A percentile compares a stretch with the other conserved stretches of the same genome.
These are phyloP conservation scores for Carex sylvatica DNA, from an alignment of 202 grass and related monocot species.

Conservation along the genomic window DNA sequence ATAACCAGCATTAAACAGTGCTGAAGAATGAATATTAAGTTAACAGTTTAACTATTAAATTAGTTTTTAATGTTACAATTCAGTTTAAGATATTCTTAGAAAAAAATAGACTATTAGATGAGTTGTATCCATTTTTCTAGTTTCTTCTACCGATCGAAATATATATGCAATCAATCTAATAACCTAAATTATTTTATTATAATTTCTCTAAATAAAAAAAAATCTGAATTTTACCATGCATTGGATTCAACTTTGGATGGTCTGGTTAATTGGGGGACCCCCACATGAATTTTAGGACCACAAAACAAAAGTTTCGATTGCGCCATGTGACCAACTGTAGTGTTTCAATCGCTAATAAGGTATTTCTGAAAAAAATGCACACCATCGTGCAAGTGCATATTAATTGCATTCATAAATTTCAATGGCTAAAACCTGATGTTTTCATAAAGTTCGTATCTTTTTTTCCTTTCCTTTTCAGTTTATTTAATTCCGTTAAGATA, in stretches of 20 bases:
- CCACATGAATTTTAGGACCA: background rate
- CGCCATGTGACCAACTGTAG: background rate
- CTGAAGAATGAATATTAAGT: background rate
- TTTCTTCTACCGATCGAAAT: no score
- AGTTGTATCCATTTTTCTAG: no score
- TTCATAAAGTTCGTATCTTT: background rate
- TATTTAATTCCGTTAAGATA: background rate
- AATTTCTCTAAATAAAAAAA: no score
- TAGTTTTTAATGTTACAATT: background rate
- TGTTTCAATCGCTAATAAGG: background rate
- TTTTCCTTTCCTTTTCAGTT: background rate
- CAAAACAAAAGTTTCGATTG: background rate
- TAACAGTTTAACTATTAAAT: background rate
- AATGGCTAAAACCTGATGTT: background rate
- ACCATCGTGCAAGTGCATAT: background rate
- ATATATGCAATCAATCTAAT: no score
- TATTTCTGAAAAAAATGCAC: background rate
- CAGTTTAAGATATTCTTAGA: background rate
- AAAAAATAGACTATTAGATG: background rate
- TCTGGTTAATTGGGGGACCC: background rate
- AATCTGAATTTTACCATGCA: background rate
- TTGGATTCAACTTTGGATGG: background rate
- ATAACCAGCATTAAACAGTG: background rate
- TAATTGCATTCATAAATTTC: background rate
- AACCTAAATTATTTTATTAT: no score